These are phyloP conservation scores for Zygosaccharomyces siamensis DNA, from an alignment of 805 yeast species.

Conservation along the genomic window DNA sequence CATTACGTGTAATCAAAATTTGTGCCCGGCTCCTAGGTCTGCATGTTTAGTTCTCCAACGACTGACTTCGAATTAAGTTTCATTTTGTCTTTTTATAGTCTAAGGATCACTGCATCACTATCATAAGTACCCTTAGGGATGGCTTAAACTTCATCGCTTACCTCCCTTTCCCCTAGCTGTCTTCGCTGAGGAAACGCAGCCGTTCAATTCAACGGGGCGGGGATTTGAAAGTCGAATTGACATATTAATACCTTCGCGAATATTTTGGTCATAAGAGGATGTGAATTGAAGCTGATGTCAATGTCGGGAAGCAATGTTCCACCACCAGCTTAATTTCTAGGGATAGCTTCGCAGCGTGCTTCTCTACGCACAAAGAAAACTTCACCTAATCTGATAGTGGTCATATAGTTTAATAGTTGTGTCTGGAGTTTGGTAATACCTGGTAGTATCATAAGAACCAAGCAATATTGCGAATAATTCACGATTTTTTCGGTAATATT, in stretches of 20 bases:
- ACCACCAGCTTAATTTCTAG: neutral
- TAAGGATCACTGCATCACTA: neutral
- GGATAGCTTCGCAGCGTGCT: no score
- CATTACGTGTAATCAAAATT: constrained; percentile 1
- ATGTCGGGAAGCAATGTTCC: neutral
- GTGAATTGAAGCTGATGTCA: no score
- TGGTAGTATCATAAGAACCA: no score
- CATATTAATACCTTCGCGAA: neutral
- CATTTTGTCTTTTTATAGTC: neutral
- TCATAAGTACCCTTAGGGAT: neutral
- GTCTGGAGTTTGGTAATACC: neutral
- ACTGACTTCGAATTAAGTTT: neutral
- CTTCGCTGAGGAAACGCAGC: neutral
- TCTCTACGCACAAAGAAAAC: no score
- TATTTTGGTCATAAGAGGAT: neutral
- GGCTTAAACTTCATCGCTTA: neutral
- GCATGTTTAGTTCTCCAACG: no score
- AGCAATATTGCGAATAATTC: no score
- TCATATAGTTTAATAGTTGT: no score
- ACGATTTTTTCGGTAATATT: no score
- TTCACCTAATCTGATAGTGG: no score
- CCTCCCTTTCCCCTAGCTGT: neutral
- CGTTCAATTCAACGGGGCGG: neutral
- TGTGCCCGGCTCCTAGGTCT: neutral
- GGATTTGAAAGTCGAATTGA: neutral